Percentiles rank a stretch among this genome's conserved stretches.
Conservation (phyloP, 768 basidiomycete species). For the Sarcomyxa edulis region DNA sequence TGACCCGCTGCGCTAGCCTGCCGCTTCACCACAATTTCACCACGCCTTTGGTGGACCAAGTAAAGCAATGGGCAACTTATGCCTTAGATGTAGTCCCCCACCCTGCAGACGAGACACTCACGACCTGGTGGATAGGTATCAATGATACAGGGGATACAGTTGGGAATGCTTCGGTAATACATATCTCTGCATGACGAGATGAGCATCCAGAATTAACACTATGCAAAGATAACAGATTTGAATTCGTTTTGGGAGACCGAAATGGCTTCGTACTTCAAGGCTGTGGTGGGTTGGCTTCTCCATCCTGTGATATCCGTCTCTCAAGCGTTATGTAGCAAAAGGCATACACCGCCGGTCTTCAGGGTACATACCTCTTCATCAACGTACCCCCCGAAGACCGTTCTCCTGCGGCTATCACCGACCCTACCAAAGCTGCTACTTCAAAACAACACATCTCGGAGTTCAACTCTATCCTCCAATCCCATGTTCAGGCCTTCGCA, state of each 20-base stretch:
- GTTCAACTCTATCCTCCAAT: slow-evolving; percentile 37
- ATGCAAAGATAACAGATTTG: slow-evolving; percentile 39
- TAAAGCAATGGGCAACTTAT: slow-evolving; percentile 41
- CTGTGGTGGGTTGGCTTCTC: slow-evolving; percentile 32
- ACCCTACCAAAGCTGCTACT: slow-evolving; percentile 26
- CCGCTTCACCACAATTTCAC: slow-evolving; percentile 45
- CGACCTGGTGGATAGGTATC: slow-evolving; percentile 56
- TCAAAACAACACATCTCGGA: slow-evolving; percentile 31
- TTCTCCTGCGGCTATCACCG: slow-evolving; percentile 31
- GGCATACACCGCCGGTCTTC: slow-evolving; percentile 34
- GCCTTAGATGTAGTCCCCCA: slow-evolving; percentile 41
- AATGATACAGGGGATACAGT: slow-evolving; percentile 52
- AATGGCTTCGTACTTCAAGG: slow-evolving; percentile 43
- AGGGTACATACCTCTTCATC: slow-evolving; percentile 41
- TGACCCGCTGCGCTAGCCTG: slow-evolving; percentile 22
- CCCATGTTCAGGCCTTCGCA: slow-evolving; percentile 29
- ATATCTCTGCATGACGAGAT: background rate
- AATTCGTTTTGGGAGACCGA: slow-evolving; percentile 44
- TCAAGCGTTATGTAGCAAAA: slow-evolving; percentile 25
- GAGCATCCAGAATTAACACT: background rate
- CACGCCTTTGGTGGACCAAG: slow-evolving; percentile 41
- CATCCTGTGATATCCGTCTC: background rate
- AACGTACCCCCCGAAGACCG: slow-evolving; percentile 54
- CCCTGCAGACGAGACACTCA: slow-evolving; percentile 34
- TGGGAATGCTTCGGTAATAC: slow-evolving; percentile 28